Evolutionary conservation across 1,284 basidiomycete species (phyloP).

Genomic region (Sporisorium exsertum): DNA sequence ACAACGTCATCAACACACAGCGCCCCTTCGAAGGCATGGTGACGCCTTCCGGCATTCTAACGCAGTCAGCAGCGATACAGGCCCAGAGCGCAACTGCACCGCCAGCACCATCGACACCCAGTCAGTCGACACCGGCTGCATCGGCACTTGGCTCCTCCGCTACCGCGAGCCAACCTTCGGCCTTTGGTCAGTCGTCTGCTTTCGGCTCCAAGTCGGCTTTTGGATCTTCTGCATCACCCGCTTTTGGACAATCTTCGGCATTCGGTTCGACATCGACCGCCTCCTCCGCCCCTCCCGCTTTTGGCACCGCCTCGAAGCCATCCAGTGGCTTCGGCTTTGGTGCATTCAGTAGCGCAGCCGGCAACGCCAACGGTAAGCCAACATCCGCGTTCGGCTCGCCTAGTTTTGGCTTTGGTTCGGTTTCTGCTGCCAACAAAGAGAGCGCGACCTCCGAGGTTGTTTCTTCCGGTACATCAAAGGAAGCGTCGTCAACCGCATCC

Average conservation of each 20-base stretch:
- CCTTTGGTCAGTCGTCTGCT: slow-evolving; percentile 33
- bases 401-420: slow-evolving; percentile 37
- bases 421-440: slow-evolving; percentile 26
- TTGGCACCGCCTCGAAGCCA: slow-evolving; percentile 37
- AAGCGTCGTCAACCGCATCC: slow-evolving; percentile 31
- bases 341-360: slow-evolving; percentile 37
- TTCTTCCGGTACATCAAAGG: slow-evolving; percentile 16
- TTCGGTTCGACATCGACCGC: slow-evolving; percentile 21
- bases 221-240: slow-evolving; percentile 44
- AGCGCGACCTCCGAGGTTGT: slow-evolving; percentile 15
- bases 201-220: slow-evolving; percentile 48
- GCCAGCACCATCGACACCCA: slow-evolving; percentile 13
- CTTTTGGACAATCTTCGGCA: slow-evolving; percentile 50
- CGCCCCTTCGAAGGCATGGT: slow-evolving; percentile 71
- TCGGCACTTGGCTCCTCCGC: slow-evolving; percentile 32
- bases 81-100: slow-evolving; percentile 11
- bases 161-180: slow-evolving; percentile 40
- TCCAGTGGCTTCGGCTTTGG: slow-evolving; percentile 47
- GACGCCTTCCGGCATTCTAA: slow-evolving; percentile 13
- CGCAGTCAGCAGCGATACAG: slow-evolving; percentile 12
- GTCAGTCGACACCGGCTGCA: slow-evolving; percentile 12
- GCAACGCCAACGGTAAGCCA: slow-evolving; percentile 27
- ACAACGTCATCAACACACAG: slow-evolving; percentile 77
- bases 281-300: slow-evolving; percentile 27
- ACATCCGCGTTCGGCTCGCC: slow-evolving; percentile 49